phyloP scores from a whole-genome alignment of 2,329 filamentous ascomycete species.

The Bipolaris victoriae region DNA sequence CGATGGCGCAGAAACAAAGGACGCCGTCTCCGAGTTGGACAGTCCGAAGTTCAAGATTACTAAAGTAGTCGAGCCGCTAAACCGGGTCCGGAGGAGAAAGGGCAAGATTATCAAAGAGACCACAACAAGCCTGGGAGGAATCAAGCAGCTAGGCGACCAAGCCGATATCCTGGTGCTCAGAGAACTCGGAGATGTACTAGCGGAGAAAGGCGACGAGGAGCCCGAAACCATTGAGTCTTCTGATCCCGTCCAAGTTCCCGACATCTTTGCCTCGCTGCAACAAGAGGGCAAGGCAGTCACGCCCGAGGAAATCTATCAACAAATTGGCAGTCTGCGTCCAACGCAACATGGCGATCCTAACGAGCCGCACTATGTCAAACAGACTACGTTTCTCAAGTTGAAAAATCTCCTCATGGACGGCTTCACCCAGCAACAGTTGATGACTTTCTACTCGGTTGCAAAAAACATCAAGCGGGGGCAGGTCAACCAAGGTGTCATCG shows the following conservation, averaged over 20 bases:
- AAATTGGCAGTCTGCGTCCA: constrained; percentile 42
- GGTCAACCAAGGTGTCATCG: constrained; percentile 25
- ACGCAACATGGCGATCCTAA: constrained; percentile 20
- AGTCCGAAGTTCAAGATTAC: constrained; percentile 10
- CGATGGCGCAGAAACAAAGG: constrained; percentile 24
- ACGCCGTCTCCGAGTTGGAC: constrained; percentile 4
- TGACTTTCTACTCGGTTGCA: constrained; percentile 38
- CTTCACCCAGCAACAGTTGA: constrained; percentile 41
- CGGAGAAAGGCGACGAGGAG: neutral
- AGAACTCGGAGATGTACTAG: constrained; percentile 26
- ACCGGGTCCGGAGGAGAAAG: constrained; percentile 29
- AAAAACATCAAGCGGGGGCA: constrained; percentile 29
- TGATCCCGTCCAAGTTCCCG: constrained; percentile 22
- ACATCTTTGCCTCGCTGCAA: constrained; percentile 37
- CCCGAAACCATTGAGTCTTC: constrained; percentile 11
- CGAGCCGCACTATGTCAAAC: constrained; percentile 40
- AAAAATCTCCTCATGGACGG: constrained; percentile 28
- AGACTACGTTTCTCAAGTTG: constrained; percentile 35
- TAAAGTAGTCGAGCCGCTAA: constrained; percentile 22
- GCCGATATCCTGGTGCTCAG: constrained; percentile 46
- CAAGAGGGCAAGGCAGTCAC: constrained; percentile 29
- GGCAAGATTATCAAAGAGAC: constrained; percentile 37
- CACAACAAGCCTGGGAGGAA: constrained; percentile 35
- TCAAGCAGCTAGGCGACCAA: constrained; percentile 43
- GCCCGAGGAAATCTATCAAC: constrained; percentile 39